Base-by-base conservation (phyloP, 2,329 filamentous ascomycete genomes). In the Cordyceps pruinosa region DNA sequence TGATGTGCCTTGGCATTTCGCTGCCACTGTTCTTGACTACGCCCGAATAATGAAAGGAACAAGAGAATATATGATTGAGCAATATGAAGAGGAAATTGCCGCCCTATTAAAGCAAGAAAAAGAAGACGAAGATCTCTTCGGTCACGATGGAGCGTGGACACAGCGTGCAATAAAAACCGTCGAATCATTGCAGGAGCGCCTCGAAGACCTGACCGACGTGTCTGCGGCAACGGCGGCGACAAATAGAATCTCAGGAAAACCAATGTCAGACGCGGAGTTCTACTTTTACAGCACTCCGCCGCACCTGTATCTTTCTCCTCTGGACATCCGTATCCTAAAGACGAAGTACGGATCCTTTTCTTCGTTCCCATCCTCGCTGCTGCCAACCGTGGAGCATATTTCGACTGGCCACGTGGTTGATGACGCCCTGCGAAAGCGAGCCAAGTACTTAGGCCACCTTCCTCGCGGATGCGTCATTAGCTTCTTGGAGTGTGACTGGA, bases 401-500 rank as follows among this genome's bases (percentile, higher is more conserved):
- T 94, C 90, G 1, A 90, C 88, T 1, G 91, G 90, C 1, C 90
- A 96, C 66, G 85, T 90, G 5, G 84, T 97, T 5, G 91, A 97
- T 63, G 91, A 96, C 65, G 85, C 87, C 17, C 71, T 96, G 54
- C 84, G 92, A 47, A 91, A 88, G 68, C 83, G 90, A 32, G 86
- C 89, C 56, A 96, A 94, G 69, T 97, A 96, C 62, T 80, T 97
- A 3, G 84, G 84, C 1, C 92, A 97, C 70, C 78, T 97, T 6
- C 92, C 92, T 0, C 85, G 88, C 51, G 92, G 92, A n/a, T 96
- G 91, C 69, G 87, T 96, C 62, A 89, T 97, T 42, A 90, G 81
- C 62, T 96, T 96, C 65, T 72, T 97, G 1, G 92, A 97, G 72
- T 97, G 92, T 67, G 91, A 97, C 69, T 97, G 92, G 92, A 91